phyloP scores from a whole-genome alignment of 139 green algal species.

The Deuterostichococcus epilithicus region DNA sequence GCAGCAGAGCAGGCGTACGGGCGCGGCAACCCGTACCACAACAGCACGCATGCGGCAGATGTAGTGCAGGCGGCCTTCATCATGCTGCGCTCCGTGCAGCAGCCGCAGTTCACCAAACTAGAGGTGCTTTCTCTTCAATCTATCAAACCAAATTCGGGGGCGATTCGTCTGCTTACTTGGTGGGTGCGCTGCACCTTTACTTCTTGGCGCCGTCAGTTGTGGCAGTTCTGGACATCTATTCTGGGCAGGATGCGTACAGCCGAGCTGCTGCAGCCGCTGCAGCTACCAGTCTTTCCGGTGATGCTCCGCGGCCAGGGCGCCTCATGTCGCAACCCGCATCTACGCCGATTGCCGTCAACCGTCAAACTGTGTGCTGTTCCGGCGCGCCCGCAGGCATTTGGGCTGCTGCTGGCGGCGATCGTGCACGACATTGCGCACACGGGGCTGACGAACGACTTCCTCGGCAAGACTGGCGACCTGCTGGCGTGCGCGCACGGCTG shows the following conservation, averaged over 20 bases:
- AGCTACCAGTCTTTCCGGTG: too few relatives aligned
- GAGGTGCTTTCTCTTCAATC: slow-evolving; percentile 30
- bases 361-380: too few relatives aligned
- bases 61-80: slow-evolving; percentile 30
- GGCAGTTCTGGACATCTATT: too few relatives aligned
- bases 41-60: slow-evolving; percentile 40
- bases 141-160: too few relatives aligned
- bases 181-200: slow-evolving; percentile 19
- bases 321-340: too few relatives aligned
- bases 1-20: slow-evolving; percentile 12
- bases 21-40: slow-evolving; percentile 47
- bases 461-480: slow-evolving; percentile 23
- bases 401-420: slow-evolving; percentile 31
- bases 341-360: too few relatives aligned
- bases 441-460: slow-evolving; percentile 57
- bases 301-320: too few relatives aligned
- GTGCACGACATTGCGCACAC: slow-evolving; percentile 49
- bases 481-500: slow-evolving; percentile 43
- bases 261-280: too few relatives aligned
- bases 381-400: slow-evolving; percentile 6
- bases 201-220: too few relatives aligned
- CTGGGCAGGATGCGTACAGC: too few relatives aligned
- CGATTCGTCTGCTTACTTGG: slow-evolving; percentile 16
- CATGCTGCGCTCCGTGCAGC: slow-evolving; percentile 12
- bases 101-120: slow-evolving; percentile 8